Conservation (phyloP, 805 yeast genomes). For the Candida corydali region DNA sequence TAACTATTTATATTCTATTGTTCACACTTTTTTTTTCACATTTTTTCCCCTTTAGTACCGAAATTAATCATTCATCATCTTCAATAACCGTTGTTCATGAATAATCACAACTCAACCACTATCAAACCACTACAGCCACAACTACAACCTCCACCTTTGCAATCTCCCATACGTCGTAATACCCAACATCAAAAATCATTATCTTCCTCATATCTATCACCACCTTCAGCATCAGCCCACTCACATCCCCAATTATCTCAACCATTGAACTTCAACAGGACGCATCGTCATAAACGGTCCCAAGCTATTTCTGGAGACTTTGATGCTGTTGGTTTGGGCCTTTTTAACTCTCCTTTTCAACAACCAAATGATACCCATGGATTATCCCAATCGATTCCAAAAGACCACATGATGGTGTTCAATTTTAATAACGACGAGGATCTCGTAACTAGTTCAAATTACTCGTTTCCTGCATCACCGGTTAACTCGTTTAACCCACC, state of each 20-base stretch:
- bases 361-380: constrained; percentile 11
- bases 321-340: constrained; percentile 43
- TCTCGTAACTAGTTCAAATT: constrained; percentile 23
- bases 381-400: constrained; percentile 5
- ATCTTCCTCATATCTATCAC: neutral
- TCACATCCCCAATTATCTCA: too few relatives aligned
- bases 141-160: neutral
- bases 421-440: constrained; percentile 35
- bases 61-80: too few relatives aligned
- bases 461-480: constrained; percentile 23
- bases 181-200: neutral
- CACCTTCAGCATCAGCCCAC: neutral
- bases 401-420: constrained; percentile 12
- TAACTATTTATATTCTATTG: too few relatives aligned
- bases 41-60: too few relatives aligned
- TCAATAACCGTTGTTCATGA: too few relatives aligned
- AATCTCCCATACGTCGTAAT: neutral
- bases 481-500: constrained; percentile 1
- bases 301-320: constrained; percentile 89
- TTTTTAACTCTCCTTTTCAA: constrained; percentile 25
- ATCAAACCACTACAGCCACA: too few relatives aligned
- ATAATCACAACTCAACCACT: too few relatives aligned
- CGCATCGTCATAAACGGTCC: constrained; percentile 80
- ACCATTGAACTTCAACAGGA: constrained; percentile 30
- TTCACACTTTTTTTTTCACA: too few relatives aligned